Conservation (phyloP, 257 asterid genomes). For the Fraxinus cuspidata region DNA sequence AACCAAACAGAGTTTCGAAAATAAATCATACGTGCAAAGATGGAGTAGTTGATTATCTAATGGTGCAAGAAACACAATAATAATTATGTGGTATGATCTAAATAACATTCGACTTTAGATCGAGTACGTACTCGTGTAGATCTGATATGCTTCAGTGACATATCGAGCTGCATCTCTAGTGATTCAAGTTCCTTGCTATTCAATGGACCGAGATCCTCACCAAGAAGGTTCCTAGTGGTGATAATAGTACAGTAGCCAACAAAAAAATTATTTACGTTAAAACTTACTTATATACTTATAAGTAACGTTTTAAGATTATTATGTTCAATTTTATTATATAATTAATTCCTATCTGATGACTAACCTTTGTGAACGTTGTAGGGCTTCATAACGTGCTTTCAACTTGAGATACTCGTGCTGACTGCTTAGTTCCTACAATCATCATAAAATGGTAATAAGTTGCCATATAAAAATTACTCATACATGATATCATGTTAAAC, state of each 20-base stretch:
- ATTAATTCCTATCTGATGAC: not conserved
- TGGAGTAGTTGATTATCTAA: too few relatives aligned
- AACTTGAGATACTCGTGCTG: constrained; percentile 98
- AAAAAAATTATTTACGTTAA: not conserved
- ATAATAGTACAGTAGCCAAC: not conserved
- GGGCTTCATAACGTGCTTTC: constrained; percentile 91
- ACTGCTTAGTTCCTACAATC: constrained; percentile 80
- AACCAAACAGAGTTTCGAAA: too few relatives aligned
- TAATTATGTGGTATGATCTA: too few relatives aligned
- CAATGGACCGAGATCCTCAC: constrained; percentile 94
- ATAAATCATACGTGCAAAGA: too few relatives aligned
- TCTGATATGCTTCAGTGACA: constrained; percentile 84
- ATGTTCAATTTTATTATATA: too few relatives aligned
- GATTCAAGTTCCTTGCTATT: constrained; percentile 98
- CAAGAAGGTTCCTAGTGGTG: constrained; percentile 74
- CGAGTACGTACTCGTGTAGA: not conserved
- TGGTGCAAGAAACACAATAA: too few relatives aligned
- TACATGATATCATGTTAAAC: too few relatives aligned
- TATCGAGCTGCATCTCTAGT: constrained; percentile 87
- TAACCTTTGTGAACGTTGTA: constrained; percentile 93
- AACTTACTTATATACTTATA: not conserved
- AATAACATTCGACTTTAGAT: not conserved
- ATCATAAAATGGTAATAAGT: not conserved
- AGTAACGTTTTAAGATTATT: not conserved
- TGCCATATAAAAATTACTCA: too few relatives aligned